Evolutionary conservation across 2,329 filamentous ascomycete genomes (phyloP).

Genomic region (Claviceps sp.): DNA sequence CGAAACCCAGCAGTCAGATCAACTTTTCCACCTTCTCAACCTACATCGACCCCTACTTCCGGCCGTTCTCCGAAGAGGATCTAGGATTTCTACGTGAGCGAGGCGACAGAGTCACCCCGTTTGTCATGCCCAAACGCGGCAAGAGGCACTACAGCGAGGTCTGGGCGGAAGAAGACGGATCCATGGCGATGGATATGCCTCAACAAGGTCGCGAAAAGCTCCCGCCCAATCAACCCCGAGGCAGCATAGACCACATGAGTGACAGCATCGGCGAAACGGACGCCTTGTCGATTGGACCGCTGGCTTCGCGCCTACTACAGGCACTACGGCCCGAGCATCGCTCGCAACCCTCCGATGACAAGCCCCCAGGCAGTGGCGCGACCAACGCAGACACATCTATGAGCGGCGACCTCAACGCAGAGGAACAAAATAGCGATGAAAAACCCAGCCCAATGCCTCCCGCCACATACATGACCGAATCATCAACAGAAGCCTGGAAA

Average conservation of each 20-base stretch:
- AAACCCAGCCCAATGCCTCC: constrained; percentile 39
- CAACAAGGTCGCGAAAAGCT: constrained; percentile 50
- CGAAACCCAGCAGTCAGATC: constrained; percentile 88
- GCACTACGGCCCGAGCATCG: constrained; percentile 67
- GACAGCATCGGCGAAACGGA: constrained; percentile 83
- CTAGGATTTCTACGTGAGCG: constrained; percentile 83
- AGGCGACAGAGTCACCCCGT: constrained; percentile 71
- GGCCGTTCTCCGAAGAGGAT: constrained; percentile 83
- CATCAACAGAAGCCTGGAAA: constrained; percentile 63
- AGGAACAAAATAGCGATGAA: constrained; percentile 20
- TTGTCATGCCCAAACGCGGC: constrained; percentile 73
- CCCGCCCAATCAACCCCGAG: constrained; percentile 68
- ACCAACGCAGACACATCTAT: constrained; percentile 41
- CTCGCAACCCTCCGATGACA: constrained; percentile 40
- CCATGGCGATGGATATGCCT: constrained; percentile 57
- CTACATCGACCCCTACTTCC: constrained; percentile 84
- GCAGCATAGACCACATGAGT: constrained; percentile 72
- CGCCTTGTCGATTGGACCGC: constrained; percentile 73
- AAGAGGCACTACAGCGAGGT: constrained; percentile 77
- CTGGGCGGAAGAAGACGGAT: constrained; percentile 89
- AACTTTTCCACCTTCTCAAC: constrained; percentile 86
- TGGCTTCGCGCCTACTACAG: constrained; percentile 70
- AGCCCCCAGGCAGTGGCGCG: constrained; percentile 36
- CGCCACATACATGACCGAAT: constrained; percentile 69
- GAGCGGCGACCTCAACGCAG: constrained; percentile 33